Percentiles rank a stretch among this genome's conserved stretches.
Conservation (phyloP, 2,329 filamentous ascomycete species). For the Nothophaeocryptopus gaeumannii region DNA sequence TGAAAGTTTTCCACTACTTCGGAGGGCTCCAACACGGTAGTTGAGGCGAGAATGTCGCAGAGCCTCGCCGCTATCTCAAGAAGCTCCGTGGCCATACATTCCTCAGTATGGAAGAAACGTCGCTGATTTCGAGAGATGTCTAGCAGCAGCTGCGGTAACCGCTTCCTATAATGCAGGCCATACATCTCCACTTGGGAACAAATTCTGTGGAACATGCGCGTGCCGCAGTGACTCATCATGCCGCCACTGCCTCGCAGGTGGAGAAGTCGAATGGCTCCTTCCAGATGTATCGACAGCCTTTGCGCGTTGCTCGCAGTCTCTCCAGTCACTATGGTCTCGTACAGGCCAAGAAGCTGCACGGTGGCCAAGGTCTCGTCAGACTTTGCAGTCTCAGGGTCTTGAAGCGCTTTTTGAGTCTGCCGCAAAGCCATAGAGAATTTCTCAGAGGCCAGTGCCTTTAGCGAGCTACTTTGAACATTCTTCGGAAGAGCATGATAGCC, state of each 20-base stretch:
- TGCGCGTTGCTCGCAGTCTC: background rate
- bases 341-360: constrained; percentile 6
- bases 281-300: constrained; percentile 6
- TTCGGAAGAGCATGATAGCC: constrained; percentile 1
- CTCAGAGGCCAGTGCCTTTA: background rate
- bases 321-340: constrained; percentile 6
- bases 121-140: background rate
- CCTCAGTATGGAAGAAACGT: constrained; percentile 7
- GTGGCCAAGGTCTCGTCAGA: constrained; percentile 11
- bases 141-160: background rate
- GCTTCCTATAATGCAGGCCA: constrained; percentile 1
- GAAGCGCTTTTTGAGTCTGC: constrained; percentile 6
- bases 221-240: constrained; percentile 4
- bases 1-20: background rate
- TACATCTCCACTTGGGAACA: constrained; percentile 1
- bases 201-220: constrained; percentile 4
- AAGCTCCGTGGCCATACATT: constrained; percentile 5
- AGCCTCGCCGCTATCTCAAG: constrained; percentile 1
- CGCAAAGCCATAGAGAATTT: constrained; percentile 4
- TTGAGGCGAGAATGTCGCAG: constrained; percentile 4
- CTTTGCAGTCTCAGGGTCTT: constrained; percentile 1
- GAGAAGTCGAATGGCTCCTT: constrained; percentile 9
- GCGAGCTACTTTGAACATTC: background rate
- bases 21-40: background rate
- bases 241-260: constrained; percentile 6